Conservation (phyloP, 768 basidiomycete genomes). For the Leccinum aurantiacum region DNA sequence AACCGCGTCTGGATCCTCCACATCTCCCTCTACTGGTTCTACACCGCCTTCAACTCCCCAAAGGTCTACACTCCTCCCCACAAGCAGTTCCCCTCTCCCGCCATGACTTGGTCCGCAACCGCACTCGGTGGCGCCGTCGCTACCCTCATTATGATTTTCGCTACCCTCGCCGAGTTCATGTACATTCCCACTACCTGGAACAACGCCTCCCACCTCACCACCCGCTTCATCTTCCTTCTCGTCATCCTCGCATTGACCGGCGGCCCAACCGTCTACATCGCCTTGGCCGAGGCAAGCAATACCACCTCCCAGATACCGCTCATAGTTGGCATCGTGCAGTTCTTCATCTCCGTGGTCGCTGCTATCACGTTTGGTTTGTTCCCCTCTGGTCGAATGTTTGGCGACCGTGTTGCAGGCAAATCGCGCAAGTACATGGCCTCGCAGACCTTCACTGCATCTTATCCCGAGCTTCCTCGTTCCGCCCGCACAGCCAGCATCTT, state of each 20-base stretch:
- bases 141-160: conserved; percentile 89
- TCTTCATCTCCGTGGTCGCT: conserved; percentile 83
- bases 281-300: conserved; percentile 65
- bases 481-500: conserved; percentile 81
- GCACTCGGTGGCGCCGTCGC: conserved; percentile 97
- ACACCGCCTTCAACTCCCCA: conserved; percentile 96
- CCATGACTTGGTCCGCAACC: conserved; percentile 94
- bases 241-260: conserved; percentile 90
- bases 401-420: conserved; percentile 96
- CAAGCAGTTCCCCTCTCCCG: conserved; percentile 66
- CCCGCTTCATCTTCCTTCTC: conserved; percentile 88
- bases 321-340: conserved; percentile 91
- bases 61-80: conserved; percentile 79
- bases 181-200: conserved; percentile 99
- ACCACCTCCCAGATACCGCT: conserved; percentile 68
- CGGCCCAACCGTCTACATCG: conserved; percentile 93
- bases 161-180: conserved; percentile 91
- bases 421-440: conserved; percentile 98
- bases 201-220: conserved; percentile 95
- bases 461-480: conserved; percentile 70
- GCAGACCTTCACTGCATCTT: conserved; percentile 98
- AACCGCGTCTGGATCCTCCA: conserved; percentile 99
- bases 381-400: conserved; percentile 97
- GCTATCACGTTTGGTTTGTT: conserved; percentile 84
- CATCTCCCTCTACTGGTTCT: conserved; percentile 92